A percentile compares a stretch with the other conserved stretches of the same genome.
These are phyloP conservation scores for Orbilia quercus DNA, from an alignment of 2,329 filamentous ascomycete species.

Conservation along the genomic window DNA sequence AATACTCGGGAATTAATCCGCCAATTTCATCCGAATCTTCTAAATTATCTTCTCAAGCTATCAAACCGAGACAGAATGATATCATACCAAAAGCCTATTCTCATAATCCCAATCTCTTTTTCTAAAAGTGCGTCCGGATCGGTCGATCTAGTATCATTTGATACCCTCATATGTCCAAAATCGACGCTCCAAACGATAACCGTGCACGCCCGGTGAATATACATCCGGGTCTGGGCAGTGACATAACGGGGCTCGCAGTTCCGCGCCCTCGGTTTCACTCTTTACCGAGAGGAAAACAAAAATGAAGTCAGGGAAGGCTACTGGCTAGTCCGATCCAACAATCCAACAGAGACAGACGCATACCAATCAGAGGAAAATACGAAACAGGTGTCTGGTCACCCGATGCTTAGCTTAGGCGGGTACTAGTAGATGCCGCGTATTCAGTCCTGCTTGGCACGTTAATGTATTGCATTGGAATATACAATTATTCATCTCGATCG, in stretches of 20 bases:
- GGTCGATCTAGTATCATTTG: constrained; percentile 21
- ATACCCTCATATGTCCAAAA: constrained; percentile 18
- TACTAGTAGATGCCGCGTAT: too few relatives aligned
- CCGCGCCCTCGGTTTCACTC: constrained; percentile 6
- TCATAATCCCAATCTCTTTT: too few relatives aligned
- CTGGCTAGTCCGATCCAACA: constrained; percentile 2
- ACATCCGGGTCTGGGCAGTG: too few relatives aligned
- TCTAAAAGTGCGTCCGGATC: neutral
- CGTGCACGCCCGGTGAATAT: too few relatives aligned
- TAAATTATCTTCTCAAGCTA: neutral
- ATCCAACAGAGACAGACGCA: too few relatives aligned
- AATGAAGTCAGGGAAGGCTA: too few relatives aligned
- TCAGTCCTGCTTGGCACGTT: too few relatives aligned
- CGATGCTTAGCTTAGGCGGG: neutral
- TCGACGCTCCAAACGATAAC: neutral
- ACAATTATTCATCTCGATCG: too few relatives aligned
- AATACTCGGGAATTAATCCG: too few relatives aligned
- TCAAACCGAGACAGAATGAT: constrained; percentile 3
- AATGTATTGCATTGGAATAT: too few relatives aligned
- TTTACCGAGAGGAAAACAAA: constrained; percentile 6
- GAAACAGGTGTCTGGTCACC: constrained; percentile 9
- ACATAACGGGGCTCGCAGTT: constrained; percentile 1
- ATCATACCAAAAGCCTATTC: constrained; percentile 5
- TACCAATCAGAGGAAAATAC: constrained; percentile 6
- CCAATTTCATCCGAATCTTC: neutral